Evolutionary conservation across 768 basidiomycete species (phyloP).

Genomic region (Boletus rex-veris): DNA sequence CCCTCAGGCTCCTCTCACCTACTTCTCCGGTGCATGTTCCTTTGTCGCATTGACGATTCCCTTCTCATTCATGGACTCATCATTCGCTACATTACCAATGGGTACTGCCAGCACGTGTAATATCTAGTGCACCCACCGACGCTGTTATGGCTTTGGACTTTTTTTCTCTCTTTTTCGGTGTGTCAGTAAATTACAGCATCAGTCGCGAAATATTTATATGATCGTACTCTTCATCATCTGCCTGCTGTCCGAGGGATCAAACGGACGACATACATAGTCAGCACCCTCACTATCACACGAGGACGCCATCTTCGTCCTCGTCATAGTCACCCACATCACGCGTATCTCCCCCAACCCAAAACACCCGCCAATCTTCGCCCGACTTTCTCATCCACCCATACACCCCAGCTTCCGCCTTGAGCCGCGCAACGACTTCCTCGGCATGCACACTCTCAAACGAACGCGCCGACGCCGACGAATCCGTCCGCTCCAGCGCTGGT

Average conservation of each 20-base stretch:
- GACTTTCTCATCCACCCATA: slow-evolving; percentile 81
- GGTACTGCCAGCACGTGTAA: slow-evolving; percentile 28
- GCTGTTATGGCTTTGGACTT: slow-evolving; percentile 17
- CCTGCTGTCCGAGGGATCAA: background rate
- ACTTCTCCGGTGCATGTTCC: slow-evolving; percentile 7
- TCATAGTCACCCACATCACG: slow-evolving; percentile 23
- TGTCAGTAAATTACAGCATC: slow-evolving; percentile 15
- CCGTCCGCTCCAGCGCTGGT: slow-evolving; percentile 40
- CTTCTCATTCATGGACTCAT: slow-evolving; percentile 10
- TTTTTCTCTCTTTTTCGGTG: slow-evolving; percentile 9
- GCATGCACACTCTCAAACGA: slow-evolving; percentile 54
- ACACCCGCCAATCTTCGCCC: slow-evolving; percentile 70
- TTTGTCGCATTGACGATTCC: slow-evolving; percentile 17
- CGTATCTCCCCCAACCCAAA: slow-evolving; percentile 72
- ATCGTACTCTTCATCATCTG: slow-evolving; percentile 6
- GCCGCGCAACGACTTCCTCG: slow-evolving; percentile 43
- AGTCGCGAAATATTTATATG: slow-evolving; percentile 19
- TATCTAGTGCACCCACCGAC: slow-evolving; percentile 18
- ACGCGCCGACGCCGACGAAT: slow-evolving; percentile 40
- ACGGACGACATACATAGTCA: background rate
- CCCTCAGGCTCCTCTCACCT: background rate
- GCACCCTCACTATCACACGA: slow-evolving; percentile 15
- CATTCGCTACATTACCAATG: slow-evolving; percentile 23
- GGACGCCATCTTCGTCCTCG: slow-evolving; percentile 32
- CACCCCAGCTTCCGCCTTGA: slow-evolving; percentile 58